A percentile compares a stretch with the other conserved stretches of the same genome.
Evolutionary conservation across 148 eudicot species (phyloP).

Genomic region (Rhododendron williamsianum): DNA sequence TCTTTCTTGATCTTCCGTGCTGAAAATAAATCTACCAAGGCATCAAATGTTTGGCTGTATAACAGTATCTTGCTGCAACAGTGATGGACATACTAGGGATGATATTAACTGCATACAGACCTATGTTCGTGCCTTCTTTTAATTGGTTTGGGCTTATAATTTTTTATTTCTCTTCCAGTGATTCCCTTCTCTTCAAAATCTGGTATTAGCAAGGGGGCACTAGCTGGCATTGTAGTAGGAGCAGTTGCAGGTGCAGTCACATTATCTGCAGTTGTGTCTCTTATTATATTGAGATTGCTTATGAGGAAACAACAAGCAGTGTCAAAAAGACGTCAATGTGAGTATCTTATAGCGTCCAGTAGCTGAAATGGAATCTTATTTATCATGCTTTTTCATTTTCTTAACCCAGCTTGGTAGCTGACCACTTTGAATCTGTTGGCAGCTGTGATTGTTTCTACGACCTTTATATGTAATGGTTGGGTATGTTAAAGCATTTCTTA

Average conservation of each 20-base stretch:
- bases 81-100: neutral
- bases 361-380: neutral
- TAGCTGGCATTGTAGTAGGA: slow-evolving; percentile 55
- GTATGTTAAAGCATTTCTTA: neutral
- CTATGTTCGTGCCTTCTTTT: neutral
- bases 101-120: neutral
- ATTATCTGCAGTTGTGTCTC: slow-evolving; percentile 35
- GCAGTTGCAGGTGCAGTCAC: slow-evolving; percentile 48
- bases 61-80: neutral
- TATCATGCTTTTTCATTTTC: neutral
- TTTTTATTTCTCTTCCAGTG: slow-evolving; percentile 32
- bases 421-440: neutral
- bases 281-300: slow-evolving; percentile 32
- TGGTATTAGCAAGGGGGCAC: slow-evolving; percentile 54
- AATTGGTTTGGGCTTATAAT: neutral
- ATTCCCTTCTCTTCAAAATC: slow-evolving; percentile 24
- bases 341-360: slow-evolving; percentile 16
- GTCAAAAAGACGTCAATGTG: slow-evolving; percentile 34
- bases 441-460: neutral
- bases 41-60: neutral
- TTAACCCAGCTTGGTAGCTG: neutral
- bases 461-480: neutral
- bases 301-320: slow-evolving; percentile 16
- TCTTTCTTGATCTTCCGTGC: neutral
- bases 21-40: neutral